Base-by-base conservation (phyloP, 441 rosid species). In the Pelargonium australe region DNA sequence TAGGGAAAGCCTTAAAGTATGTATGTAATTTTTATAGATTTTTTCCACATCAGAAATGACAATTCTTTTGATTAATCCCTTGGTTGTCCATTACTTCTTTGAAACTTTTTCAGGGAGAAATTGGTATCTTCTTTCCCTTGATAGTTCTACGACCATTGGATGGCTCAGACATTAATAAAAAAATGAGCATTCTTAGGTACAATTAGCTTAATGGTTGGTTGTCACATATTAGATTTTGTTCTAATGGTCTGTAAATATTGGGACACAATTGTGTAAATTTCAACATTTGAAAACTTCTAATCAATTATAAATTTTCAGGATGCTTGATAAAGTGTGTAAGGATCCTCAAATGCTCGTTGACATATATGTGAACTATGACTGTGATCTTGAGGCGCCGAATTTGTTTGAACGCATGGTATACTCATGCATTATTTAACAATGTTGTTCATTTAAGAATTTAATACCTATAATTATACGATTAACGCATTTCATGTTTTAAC, bases 271-370 rank as follows among this genome's bases (percentile, higher is more conserved):
- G 40, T 62, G 73, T 70, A 63, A 44, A 4, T 63, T 23, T 53
- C 37, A 57, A 17, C 55, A 61, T 67, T 25, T 67, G 12, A 68
- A 67, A 66, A 75, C 62, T 70, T 72, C 70, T 81, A 69, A 78
- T 70, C 51, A 55, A 75, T 23, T 77, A 49, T 65, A 68, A 40
- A 75, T 73, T 74, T 78, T 72, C 87, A 96, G 98, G 83, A 91
- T 91, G 96, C 93, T 96, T 72, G 98, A 96, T 75, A 92, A 87
- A 83, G 92, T 91, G 57, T 93, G 97, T 77, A 91, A 82, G 78
- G 97, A 96, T 85, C 86, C 99, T 70, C 99, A 96, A 79, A 88
- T 91, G 96, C 99, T 96, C 79, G 96, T 93, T 76, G 99, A 96
- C 84, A 87, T 96, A 64, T 96, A 84, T 85, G 97, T 93, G 78